Evolutionary conservation across 345 rosid genomes (phyloP).

Genomic region (Linum tenue): DNA sequence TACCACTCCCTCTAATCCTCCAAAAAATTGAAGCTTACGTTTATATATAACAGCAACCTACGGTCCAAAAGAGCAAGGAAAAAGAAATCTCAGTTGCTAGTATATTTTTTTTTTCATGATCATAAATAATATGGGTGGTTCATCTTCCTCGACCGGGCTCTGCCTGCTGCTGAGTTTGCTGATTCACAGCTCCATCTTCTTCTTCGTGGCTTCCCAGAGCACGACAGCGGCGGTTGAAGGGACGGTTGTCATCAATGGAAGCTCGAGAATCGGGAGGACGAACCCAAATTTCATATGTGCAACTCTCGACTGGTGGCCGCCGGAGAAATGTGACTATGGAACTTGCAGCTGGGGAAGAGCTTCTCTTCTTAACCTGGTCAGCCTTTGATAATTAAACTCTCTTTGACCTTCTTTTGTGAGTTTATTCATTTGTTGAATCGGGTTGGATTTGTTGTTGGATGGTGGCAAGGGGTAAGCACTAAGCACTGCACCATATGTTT

Average conservation of each 20-base stretch:
- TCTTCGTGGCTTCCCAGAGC: slow-evolving; percentile 9
- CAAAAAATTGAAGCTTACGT: too few species aligned
- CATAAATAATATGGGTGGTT: too few species aligned
- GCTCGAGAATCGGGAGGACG: slow-evolving; percentile 17
- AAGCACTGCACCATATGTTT: too few species aligned
- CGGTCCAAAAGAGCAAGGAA: too few species aligned
- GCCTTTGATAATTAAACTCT: not conserved
- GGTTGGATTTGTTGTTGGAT: too few species aligned
- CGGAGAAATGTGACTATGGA: slow-evolving; percentile 45
- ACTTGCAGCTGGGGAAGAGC: slow-evolving; percentile 42
- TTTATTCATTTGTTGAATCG: too few species aligned
- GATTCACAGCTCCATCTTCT: slow-evolving; percentile 5
- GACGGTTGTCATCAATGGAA: slow-evolving; percentile 31
- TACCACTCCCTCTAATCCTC: too few species aligned
- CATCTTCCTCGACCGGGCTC: slow-evolving; percentile 14
- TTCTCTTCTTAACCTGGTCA: slow-evolving; percentile 38
- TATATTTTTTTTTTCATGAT: too few species aligned
- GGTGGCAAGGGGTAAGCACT: too few species aligned
- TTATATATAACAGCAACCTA: too few species aligned
- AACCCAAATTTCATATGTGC: slow-evolving; percentile 40
- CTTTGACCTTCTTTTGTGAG: too few species aligned
- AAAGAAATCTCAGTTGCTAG: too few species aligned
- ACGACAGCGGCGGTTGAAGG: slow-evolving; percentile 14
- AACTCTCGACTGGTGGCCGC: slow-evolving; percentile 50
- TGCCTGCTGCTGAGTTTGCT: slow-evolving; percentile 12